Conservation (phyloP, 129 eudicot genomes). For the Chrysanthemum lavandulifolium region DNA sequence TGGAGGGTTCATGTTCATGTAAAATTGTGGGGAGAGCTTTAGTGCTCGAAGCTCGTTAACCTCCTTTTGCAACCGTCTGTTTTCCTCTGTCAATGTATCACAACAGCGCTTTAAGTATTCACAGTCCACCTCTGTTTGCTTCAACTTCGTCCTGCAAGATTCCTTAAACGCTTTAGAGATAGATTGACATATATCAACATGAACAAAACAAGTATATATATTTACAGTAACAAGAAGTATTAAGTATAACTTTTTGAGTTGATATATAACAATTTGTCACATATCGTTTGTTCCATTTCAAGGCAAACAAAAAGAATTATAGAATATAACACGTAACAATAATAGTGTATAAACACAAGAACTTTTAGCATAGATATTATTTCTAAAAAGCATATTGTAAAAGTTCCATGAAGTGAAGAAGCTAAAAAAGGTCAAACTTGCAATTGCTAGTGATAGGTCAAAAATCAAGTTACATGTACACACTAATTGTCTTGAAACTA, state of each 20-base stretch:
- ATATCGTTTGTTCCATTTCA: not conserved
- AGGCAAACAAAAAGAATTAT: not conserved
- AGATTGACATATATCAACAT: not conserved
- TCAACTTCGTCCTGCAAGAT: slow-evolving; percentile 67
- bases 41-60: slow-evolving; percentile 66
- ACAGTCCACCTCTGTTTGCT: slow-evolving; percentile 84
- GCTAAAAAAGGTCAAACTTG: slow-evolving; percentile 17
- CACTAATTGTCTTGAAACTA: slow-evolving; percentile 38
- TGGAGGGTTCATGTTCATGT: slow-evolving; percentile 80
- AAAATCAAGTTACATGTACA: slow-evolving; percentile 7
- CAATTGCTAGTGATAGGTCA: not conserved
- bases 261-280: not conserved
- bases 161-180: not conserved
- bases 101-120: slow-evolving; percentile 68
- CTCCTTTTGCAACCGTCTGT: slow-evolving; percentile 69
- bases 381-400: not conserved
- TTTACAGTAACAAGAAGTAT: too few relatives aligned
- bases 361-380: not conserved
- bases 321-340: not conserved
- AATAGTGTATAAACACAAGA: not conserved
- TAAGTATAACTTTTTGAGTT: too few relatives aligned
- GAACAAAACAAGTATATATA: too few relatives aligned
- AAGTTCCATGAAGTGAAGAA: too few relatives aligned
- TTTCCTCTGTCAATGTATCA: slow-evolving; percentile 63
- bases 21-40: slow-evolving; percentile 64